Percentiles rank a stretch among this genome's conserved stretches.
phyloP scores from a whole-genome alignment of 768 basidiomycete species.

The Jaapia argillacea region DNA sequence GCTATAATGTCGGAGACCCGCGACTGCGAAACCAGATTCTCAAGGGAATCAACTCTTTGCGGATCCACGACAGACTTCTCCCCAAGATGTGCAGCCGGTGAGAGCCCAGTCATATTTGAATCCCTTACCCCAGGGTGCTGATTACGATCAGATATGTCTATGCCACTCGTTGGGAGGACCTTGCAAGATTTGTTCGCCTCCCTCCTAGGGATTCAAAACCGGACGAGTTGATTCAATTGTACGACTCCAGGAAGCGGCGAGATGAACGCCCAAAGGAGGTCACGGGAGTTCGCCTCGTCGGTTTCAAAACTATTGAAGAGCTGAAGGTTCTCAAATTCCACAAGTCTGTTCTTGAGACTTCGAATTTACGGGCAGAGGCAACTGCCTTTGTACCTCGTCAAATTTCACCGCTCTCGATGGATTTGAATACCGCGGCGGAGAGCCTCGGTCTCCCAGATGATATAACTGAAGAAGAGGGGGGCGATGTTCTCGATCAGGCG shows the following conservation, averaged over 20 bases:
- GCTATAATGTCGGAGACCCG: slow-evolving; percentile 18
- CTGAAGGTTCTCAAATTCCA: slow-evolving; percentile 17
- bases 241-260: slow-evolving; percentile 5
- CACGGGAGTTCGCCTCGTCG: slow-evolving; percentile 17
- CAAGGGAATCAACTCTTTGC: slow-evolving; percentile 13
- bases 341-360: neutral
- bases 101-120: too few species aligned
- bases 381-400: neutral
- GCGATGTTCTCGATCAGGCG: neutral
- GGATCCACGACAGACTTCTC: too few species aligned
- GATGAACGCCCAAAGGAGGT: slow-evolving; percentile 1
- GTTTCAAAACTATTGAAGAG: slow-evolving; percentile 19
- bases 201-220: slow-evolving; percentile 10
- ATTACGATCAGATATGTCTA: slow-evolving; percentile 14
- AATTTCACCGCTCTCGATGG: too few species aligned
- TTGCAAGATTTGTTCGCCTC: slow-evolving; percentile 15
- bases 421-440: neutral
- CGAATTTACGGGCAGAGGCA: neutral
- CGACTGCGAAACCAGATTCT: slow-evolving; percentile 11
- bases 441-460: neutral
- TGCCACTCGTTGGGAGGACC: slow-evolving; percentile 15
- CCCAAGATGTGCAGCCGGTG: too few species aligned
- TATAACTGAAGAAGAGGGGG: neutral
- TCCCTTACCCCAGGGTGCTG: too few species aligned
- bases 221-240: slow-evolving; percentile 18